Evolutionary conservation across 2,329 filamentous ascomycete species (phyloP).

Genomic region (Penicillium paneum): DNA sequence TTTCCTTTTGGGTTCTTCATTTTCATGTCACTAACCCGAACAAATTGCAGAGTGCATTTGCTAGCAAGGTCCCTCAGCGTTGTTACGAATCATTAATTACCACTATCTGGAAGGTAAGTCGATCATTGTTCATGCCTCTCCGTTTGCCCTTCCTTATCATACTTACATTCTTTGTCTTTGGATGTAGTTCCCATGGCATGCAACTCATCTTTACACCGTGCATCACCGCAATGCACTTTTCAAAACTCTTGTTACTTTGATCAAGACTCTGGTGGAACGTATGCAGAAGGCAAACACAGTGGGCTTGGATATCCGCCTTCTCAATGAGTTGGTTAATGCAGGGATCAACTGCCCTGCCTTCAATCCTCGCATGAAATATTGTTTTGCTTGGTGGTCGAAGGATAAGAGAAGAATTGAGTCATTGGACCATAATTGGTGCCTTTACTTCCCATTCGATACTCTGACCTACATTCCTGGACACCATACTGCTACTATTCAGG

Average conservation of each 20-base stretch:
- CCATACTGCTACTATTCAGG: constrained; percentile 24
- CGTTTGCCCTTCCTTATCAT: neutral
- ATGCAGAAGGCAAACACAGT: constrained; percentile 46
- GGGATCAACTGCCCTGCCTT: constrained; percentile 45
- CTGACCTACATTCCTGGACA: constrained; percentile 27
- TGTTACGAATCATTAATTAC: constrained; percentile 53
- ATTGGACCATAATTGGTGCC: neutral
- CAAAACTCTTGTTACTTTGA: constrained; percentile 50
- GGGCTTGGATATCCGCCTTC: constrained; percentile 39
- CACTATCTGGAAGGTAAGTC: constrained; percentile 49
- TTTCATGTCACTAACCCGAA: neutral
- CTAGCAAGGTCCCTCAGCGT: constrained; percentile 50
- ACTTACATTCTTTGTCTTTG: constrained; percentile 3
- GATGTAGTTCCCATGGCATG: constrained; percentile 51
- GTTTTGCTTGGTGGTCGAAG: constrained; percentile 9
- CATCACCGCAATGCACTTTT: constrained; percentile 48
- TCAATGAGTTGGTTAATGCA: constrained; percentile 40
- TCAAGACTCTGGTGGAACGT: constrained; percentile 67
- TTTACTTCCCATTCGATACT: constrained; percentile 41
- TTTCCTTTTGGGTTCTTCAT: neutral
- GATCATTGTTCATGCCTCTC: neutral
- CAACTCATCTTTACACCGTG: constrained; percentile 45
- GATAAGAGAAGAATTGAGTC: neutral
- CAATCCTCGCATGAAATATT: constrained; percentile 44
- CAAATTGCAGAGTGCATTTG: constrained; percentile 47